A percentile compares a stretch with the other conserved stretches of the same genome.
These are phyloP conservation scores for Dittrichia graveolens DNA, from an alignment of 129 eudicot species.

Conservation along the genomic window DNA sequence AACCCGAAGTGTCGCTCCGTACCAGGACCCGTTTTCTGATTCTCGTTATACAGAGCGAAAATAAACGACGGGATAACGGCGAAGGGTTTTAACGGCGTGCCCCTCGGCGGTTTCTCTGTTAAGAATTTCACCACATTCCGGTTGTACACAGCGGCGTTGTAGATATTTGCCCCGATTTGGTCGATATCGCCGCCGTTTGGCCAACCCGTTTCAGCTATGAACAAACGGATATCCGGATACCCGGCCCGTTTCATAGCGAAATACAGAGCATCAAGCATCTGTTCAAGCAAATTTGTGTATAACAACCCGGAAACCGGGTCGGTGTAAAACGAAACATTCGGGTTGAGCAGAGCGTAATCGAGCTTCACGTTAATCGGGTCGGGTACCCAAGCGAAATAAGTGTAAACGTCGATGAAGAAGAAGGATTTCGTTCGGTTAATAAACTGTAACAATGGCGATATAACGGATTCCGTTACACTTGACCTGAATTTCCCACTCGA, in stretches of 20 bases:
- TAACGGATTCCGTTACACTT: slow-evolving; percentile 43
- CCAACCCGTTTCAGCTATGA: slow-evolving; percentile 93
- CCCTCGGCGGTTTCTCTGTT: slow-evolving; percentile 52
- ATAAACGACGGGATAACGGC: slow-evolving; percentile 56
- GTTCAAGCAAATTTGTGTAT: slow-evolving; percentile 70
- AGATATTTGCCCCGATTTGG: slow-evolving; percentile 66
- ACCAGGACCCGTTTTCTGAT: slow-evolving; percentile 71
- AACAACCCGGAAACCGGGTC: slow-evolving; percentile 60
- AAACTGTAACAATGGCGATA: slow-evolving; percentile 57
- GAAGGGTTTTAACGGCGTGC: slow-evolving; percentile 74
- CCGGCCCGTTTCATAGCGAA: slow-evolving; percentile 72
- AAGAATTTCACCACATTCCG: slow-evolving; percentile 62
- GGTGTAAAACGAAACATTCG: slow-evolving; percentile 33
- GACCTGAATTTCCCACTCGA: slow-evolving; percentile 63
- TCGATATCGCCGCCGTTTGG: slow-evolving; percentile 80
- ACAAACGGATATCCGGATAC: slow-evolving; percentile 61
- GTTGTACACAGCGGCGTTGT: slow-evolving; percentile 87
- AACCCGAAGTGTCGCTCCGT: slow-evolving; percentile 89
- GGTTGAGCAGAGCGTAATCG: slow-evolving; percentile 52
- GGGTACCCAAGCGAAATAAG: slow-evolving; percentile 67
- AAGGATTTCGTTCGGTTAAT: slow-evolving; percentile 67
- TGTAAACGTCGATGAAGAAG: slow-evolving; percentile 63
- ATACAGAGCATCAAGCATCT: slow-evolving; percentile 66
- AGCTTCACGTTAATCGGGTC: slow-evolving; percentile 51
- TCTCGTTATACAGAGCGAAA: slow-evolving; percentile 83